Conservation (phyloP, 768 basidiomycete species). For the Sporobolomyces phaffii region DNA sequence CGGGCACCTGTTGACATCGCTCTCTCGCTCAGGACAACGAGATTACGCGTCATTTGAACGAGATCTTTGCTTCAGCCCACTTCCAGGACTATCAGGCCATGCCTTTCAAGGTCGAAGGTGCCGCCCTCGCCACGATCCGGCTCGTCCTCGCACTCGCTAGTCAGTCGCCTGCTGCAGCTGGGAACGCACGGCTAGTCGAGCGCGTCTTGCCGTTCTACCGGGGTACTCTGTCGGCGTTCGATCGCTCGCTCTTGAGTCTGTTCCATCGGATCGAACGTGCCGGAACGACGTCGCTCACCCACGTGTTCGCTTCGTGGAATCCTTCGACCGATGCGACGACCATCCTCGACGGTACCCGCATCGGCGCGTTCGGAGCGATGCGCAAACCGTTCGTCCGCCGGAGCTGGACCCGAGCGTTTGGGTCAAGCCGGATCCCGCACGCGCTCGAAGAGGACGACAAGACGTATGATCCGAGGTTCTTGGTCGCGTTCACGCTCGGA, state of each 20-base stretch:
- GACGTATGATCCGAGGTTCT: constrained; percentile 75
- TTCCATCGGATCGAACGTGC: constrained; percentile 28
- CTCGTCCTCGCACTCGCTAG: constrained; percentile 12
- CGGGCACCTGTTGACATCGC: no score
- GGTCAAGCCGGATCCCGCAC: constrained; percentile 48
- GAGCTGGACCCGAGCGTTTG: constrained; percentile 61
- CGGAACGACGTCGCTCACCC: constrained; percentile 53
- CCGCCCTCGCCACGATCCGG: background rate
- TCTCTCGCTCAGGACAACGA: constrained; percentile 27
- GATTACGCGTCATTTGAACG: constrained; percentile 36
- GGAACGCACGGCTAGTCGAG: constrained; percentile 51
- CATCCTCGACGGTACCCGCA: constrained; percentile 61
- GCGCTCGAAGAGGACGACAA: constrained; percentile 45
- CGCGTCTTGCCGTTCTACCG: constrained; percentile 68
- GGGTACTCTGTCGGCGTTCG: constrained; percentile 63
- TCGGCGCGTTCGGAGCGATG: constrained; percentile 50
- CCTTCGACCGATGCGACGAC: constrained; percentile 54
- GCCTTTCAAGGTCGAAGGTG: background rate
- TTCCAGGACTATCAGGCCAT: constrained; percentile 10
- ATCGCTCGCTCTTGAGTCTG: constrained; percentile 56
- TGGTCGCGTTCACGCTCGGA: constrained; percentile 62
- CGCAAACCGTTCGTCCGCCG: constrained; percentile 59
- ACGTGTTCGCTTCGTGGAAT: constrained; percentile 63
- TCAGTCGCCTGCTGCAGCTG: constrained; percentile 19
- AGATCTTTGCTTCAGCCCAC: constrained; percentile 24